Conservation (phyloP, 495 filamentous ascomycete genomes). For the Sordaria brevicollis region DNA sequence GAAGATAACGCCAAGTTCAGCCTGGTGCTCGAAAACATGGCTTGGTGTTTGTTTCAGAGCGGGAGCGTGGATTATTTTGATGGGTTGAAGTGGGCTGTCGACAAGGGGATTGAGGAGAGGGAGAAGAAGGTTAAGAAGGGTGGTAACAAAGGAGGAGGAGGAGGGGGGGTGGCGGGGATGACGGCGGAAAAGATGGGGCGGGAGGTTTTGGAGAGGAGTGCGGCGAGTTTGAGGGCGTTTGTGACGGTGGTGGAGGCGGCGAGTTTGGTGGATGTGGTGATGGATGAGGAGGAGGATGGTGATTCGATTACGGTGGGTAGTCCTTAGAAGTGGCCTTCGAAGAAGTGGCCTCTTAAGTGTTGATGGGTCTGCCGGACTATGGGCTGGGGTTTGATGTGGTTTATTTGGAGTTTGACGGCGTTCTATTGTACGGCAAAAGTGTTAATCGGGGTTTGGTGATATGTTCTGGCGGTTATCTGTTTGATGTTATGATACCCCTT, state of each 20-base stretch:
- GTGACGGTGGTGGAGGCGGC: constrained; percentile 21
- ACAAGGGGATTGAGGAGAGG: constrained; percentile 55
- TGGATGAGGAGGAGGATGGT: not conserved
- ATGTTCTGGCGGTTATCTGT: not conserved
- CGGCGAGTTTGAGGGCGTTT: constrained; percentile 26
- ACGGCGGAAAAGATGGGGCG: constrained; percentile 23
- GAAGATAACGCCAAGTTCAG: constrained; percentile 76
- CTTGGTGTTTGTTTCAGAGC: constrained; percentile 44
- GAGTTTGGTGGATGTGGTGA: constrained; percentile 5
- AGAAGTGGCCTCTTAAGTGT: not conserved
- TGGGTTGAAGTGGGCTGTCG: constrained; percentile 41
- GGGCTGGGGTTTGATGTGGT: not conserved
- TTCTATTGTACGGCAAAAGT: not conserved
- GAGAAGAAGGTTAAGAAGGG: constrained; percentile 39
- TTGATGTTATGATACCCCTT: not conserved
- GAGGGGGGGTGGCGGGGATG: constrained; percentile 28
- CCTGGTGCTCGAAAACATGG: constrained; percentile 60
- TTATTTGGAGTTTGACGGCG: not conserved
- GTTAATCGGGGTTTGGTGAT: not conserved
- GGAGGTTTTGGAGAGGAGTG: constrained; percentile 27
- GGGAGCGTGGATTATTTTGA: constrained; percentile 35
- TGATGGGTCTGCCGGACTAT: not conserved
- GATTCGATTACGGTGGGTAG: not conserved
- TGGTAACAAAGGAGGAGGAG: constrained; percentile 29
- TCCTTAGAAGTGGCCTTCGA: not conserved